Percentiles rank a stretch among this genome's conserved stretches.
Evolutionary conservation across 2,329 filamentous ascomycete genomes (phyloP).

Genomic region (Verticillium dahliae): DNA sequence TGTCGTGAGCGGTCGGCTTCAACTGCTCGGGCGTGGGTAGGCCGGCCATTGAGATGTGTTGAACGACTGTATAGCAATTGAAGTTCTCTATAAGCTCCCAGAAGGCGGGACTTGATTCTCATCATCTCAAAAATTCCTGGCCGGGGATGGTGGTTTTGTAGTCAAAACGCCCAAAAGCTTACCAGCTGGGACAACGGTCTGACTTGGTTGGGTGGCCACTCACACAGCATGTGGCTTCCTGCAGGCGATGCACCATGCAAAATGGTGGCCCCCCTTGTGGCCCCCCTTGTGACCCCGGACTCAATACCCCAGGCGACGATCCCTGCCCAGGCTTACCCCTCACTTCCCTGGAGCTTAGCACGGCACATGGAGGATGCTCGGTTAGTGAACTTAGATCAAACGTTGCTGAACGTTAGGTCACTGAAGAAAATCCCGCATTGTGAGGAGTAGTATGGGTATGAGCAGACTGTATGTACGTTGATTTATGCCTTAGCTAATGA

Average conservation of each 20-base stretch:
- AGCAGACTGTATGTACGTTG: background rate
- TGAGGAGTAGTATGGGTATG: background rate
- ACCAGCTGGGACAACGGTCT: background rate
- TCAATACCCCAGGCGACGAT: background rate
- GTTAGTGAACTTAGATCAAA: background rate
- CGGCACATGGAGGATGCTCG: background rate
- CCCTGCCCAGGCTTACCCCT: background rate
- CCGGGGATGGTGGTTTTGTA: background rate
- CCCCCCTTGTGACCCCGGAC: background rate
- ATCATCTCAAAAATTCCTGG: background rate
- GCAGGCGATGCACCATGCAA: background rate
- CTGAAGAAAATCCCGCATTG: background rate
- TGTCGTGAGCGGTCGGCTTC: conserved; percentile 9
- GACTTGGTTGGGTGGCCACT: background rate
- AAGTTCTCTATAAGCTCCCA: background rate
- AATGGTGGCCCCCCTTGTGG: background rate
- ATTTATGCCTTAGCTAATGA: background rate
- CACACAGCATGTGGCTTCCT: background rate
- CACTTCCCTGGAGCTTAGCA: background rate
- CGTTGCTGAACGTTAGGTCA: background rate
- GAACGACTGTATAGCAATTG: background rate
- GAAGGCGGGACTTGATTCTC: background rate
- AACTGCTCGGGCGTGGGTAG: background rate
- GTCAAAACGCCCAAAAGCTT: background rate
- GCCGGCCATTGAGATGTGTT: background rate